phyloP scores from a whole-genome alignment of 257 asterid species.

The Ballota nigra region DNA sequence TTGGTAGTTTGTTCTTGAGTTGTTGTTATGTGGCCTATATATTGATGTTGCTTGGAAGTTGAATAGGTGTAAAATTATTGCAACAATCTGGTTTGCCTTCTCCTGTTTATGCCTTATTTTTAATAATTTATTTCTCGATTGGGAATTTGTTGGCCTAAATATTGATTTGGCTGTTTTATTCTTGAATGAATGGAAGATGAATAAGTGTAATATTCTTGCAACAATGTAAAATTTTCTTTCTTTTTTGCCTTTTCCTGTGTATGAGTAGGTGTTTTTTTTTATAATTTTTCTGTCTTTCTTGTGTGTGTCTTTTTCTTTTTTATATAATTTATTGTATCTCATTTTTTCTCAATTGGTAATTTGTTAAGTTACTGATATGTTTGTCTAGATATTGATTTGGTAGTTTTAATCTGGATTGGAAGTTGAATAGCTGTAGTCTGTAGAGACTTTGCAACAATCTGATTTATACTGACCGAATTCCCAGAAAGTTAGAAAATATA shows the following conservation, averaged over 20 bases:
- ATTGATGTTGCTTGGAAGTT: slow-evolving; percentile 1
- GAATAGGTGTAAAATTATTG: background rate
- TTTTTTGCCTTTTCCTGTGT: background rate
- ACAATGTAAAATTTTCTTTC: too few relatives aligned
- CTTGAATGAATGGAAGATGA: too few relatives aligned
- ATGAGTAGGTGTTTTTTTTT: background rate
- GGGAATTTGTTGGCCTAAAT: too few relatives aligned
- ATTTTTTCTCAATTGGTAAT: slow-evolving; percentile 15
- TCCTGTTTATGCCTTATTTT: too few relatives aligned
- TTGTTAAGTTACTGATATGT: background rate
- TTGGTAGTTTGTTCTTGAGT: background rate
- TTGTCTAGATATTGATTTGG: background rate
- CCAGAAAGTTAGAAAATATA: background rate
- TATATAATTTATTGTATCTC: background rate
- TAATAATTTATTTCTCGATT: too few relatives aligned
- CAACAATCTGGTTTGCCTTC: background rate
- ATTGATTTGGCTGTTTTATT: too few relatives aligned
- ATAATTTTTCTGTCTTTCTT: too few relatives aligned
- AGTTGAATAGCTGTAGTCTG: too few relatives aligned
- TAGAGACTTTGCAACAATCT: background rate
- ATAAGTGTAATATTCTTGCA: too few relatives aligned
- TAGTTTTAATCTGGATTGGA: background rate
- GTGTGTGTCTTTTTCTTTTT: too few relatives aligned
- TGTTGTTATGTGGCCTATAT: background rate
- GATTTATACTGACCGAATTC: slow-evolving; percentile 1